Percentiles rank a stretch among this genome's conserved stretches.
Conservation (phyloP, 2,329 filamentous ascomycete species). For the Incumbomyces delicatus region DNA sequence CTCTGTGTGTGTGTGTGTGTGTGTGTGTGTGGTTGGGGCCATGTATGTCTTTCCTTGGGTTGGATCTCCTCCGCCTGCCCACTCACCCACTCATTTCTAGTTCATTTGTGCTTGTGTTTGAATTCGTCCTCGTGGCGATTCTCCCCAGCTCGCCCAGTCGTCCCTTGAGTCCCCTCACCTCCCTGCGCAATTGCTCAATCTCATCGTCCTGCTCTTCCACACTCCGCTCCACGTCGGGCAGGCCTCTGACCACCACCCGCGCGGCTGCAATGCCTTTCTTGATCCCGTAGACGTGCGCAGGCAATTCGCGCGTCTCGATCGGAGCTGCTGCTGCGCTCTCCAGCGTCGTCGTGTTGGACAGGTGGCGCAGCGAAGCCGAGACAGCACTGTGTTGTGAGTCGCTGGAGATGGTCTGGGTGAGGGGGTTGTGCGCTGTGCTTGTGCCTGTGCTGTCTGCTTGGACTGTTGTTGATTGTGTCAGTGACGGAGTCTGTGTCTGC, state of each 20-base stretch:
- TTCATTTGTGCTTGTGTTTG: no score
- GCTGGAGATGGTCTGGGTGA: slow-evolving; percentile 19
- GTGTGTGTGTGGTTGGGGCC: no score
- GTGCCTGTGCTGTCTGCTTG: slow-evolving; percentile 12
- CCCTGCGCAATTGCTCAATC: slow-evolving; percentile 33
- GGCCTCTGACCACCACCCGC: slow-evolving; percentile 37
- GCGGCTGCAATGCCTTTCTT: slow-evolving; percentile 79
- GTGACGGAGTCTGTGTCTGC: no score
- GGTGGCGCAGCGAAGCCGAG: slow-evolving; percentile 23
- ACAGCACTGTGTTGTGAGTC: slow-evolving; percentile 24
- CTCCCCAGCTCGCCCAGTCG: slow-evolving; percentile 33
- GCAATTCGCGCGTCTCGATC: slow-evolving; percentile 64
- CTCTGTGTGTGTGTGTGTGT: no score
- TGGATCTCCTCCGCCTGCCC: not conserved
- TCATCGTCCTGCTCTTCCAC: slow-evolving; percentile 36
- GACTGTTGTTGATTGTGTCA: slow-evolving; percentile 20
- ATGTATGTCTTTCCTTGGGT: no score
- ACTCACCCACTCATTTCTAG: not conserved
- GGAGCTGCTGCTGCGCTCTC: slow-evolving; percentile 11
- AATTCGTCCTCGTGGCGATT: no score
- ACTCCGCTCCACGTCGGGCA: slow-evolving; percentile 36
- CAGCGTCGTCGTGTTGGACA: slow-evolving; percentile 16
- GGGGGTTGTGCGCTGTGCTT: slow-evolving; percentile 18
- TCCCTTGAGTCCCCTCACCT: slow-evolving; percentile 29
- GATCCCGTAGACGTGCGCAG: slow-evolving; percentile 64